Base-by-base conservation (phyloP, 352 stramenopile species). In the Phytophthora hibernalis region DNA sequence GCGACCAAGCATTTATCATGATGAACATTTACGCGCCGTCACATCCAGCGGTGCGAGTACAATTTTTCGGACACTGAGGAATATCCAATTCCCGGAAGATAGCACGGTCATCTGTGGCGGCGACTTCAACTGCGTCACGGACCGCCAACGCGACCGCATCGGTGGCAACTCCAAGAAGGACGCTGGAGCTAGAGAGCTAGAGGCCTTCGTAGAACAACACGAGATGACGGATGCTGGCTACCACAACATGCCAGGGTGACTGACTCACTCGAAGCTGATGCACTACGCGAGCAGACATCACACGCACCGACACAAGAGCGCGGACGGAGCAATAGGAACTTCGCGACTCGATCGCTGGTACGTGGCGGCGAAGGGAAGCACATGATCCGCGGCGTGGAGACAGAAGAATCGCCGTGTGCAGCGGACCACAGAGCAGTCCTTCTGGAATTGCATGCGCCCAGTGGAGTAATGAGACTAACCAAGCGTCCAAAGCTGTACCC, bases 21-120 rank as follows among this genome's bases (percentile, higher is more conserved):
- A 42, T 52, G 2, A 53, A 57, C 43, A 11, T 57, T 1, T 65
- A 65, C 43, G 57, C 57, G 3, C 57, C 57, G 1, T 16, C 24
- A 2, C 11, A 33, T 2, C 45, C 33, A 22, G 35, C 24, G 3
- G 45, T 26, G 15, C 0, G 57, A 1, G 24, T 37, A 8, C 5
- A 37, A 13, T 57, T 65, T 13, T 57, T 38, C 12, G 21, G 47
- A 49, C 37, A 6, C 0, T 59, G 21, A 15, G 15, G 1, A 8
- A 42, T 13, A 13, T 59, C 8, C 16, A 8, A 1, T 40, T 50
- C 18, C 52, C 52, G 9, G 21, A 31, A 24, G 24, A 59, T 11
- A 7, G 16, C 15, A 26, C 15, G 15, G 33, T 59, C 5, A 26
- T 59, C 3, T 40, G 28, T 6, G 52, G 52, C 5, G 52, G 52